Base-by-base conservation (phyloP, 2,329 filamentous ascomycete genomes). In the Cercospora nicotianae region DNA sequence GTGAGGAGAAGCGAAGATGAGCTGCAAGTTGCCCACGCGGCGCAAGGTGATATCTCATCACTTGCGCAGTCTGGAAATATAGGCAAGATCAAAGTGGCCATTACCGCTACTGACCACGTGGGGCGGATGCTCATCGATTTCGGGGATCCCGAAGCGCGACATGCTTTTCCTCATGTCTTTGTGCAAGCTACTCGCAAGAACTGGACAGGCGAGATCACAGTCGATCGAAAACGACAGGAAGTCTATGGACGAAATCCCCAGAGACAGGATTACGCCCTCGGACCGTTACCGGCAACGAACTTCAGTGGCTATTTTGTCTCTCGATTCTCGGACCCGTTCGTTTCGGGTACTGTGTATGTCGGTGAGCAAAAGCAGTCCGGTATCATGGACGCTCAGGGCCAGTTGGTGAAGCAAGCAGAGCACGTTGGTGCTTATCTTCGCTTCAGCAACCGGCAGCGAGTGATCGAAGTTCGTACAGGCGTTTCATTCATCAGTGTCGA, bases 251-350 rank as follows among this genome's bases (percentile, higher is more conserved):
- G 78, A 30, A 84, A 84, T 64, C 78, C 81, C 0, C 81, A 84
- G 69, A 75, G 82, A 39, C 82, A 84, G 69, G 82, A 84, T 63
- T 84, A 83, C 62, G 75, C 77, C 6, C 70, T 84, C 0, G 82
- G 83, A 1, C 82, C 82, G 2, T 77, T 81, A 53, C 79, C 75
- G 20, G 80, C 82, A 1, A 63, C 74, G 3, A 79, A 77, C 0
- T 84, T 84, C 69, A 79, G 75, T 1, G 80, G 81, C 7, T 83
- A 83, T 69, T 84, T 84, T 63, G 82, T 84, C 0, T 82, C 81
- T 9, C 79, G 80, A 3, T 84, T 84, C 67, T 84, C 82, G 0
- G 73, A 80, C 53, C 79, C 80, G 0, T 83, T 84, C 65, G 1
- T 30, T 4, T 16, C 31, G 10, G 23, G 20, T 31, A 13, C 30